phyloP scores from a whole-genome alignment of 345 rosid genomes.

The Microcos paniculata region DNA sequence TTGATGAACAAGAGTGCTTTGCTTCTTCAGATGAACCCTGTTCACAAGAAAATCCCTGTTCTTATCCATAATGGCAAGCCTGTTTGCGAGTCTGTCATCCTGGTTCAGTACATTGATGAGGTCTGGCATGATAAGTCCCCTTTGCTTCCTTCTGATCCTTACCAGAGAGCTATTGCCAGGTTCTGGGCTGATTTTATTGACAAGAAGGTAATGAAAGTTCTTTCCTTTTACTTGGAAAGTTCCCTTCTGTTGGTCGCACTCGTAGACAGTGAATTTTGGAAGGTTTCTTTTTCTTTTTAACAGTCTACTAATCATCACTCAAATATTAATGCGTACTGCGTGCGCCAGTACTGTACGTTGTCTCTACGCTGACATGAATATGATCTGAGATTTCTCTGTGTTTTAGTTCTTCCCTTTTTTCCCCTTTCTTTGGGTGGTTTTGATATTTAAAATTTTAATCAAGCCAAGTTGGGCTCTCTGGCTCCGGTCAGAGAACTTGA shows the following conservation, averaged over 20 bases:
- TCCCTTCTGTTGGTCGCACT: neutral
- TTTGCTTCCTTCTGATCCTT: slow-evolving; percentile 18
- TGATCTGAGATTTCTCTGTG: slow-evolving; percentile 4
- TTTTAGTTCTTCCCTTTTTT: too few relatives aligned
- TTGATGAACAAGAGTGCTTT: neutral
- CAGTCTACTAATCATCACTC: neutral
- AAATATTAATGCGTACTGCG: too few relatives aligned
- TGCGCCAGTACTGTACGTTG: neutral
- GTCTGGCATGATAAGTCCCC: slow-evolving; percentile 2
- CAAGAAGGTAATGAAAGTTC: slow-evolving; percentile 11
- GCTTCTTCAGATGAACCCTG: slow-evolving; percentile 7
- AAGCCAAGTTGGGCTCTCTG: too few relatives aligned
- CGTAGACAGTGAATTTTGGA: neutral
- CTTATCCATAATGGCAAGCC: slow-evolving; percentile 10
- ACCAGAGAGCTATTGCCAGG: slow-evolving; percentile 9
- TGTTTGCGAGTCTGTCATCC: slow-evolving; percentile 15
- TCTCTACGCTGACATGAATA: too few relatives aligned
- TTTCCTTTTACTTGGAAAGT: neutral
- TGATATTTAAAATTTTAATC: too few relatives aligned
- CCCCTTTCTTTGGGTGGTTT: too few relatives aligned
- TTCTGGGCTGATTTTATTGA: slow-evolving; percentile 19
- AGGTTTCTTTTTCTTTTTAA: neutral
- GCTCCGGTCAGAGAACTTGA: too few relatives aligned
- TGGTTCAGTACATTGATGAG: slow-evolving; percentile 25
- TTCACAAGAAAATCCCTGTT: slow-evolving; percentile 7